Base-by-base conservation (phyloP, 2,329 filamentous ascomycete genomes). In the Calonectria leucothoes region DNA sequence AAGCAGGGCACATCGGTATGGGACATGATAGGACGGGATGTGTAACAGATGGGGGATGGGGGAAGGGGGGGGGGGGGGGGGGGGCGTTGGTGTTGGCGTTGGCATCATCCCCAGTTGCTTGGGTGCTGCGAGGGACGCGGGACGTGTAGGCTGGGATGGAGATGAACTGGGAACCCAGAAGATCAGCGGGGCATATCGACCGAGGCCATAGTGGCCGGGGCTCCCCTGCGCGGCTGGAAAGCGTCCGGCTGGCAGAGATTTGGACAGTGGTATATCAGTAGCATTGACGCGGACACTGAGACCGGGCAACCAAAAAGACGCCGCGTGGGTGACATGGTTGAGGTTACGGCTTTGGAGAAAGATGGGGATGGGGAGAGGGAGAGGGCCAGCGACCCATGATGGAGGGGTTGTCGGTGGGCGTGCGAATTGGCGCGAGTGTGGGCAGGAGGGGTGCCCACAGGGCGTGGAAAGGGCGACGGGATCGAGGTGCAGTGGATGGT, bases 121-220 rank as follows among this genome's bases (percentile, higher is more conserved):
- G 31, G 52, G 52, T 61, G 65, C 65, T 52, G 59, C 37, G 52
- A 61, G 57, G 25, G 65, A 45, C 25, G 33, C 59, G 52, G 66
- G 66, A 61, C 66, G 39, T 68, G 66, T 42, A 51, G 42, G 66
- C 51, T 45, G 66, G 66, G 65, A 69, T 69, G 72, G 71, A 70
- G 64, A 74, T 70, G 71, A 77, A 76, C 68, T 71, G 72, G 74
- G 76, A 79, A 63, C 66, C 66, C 23, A 63, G 66, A 49, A 75
- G 78, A 79, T 79, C 78, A 76, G 76, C 76, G 78, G 77, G 76
- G 77, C 72, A 76, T 75, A 77, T 79, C 78, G 78, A 77, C 76
- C 77, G 78, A 79, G 78, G 78, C 72, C 72, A 73, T 71, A 35
- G 29, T 66, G 65, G 66, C 23, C 66, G 55, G 52, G 70, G 71